Percentiles rank a stretch among this genome's conserved stretches.
Conservation (phyloP, 2,329 filamentous ascomycete species). For the Lecanicillium sp. region DNA sequence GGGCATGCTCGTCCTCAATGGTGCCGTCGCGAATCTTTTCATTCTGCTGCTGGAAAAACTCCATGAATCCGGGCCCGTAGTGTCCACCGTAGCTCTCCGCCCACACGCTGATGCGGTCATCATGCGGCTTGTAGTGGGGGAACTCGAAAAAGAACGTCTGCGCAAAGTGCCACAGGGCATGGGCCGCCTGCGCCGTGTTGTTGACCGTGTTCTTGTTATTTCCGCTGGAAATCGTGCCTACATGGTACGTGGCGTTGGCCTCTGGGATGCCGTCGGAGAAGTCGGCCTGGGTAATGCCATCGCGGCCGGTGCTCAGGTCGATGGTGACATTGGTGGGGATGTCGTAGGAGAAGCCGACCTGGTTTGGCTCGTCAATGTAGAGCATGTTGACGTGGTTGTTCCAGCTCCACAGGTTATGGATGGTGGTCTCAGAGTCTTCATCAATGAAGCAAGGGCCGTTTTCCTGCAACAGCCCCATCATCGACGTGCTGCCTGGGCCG, state of each 20-base stretch:
- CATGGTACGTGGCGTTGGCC: constrained; percentile 27
- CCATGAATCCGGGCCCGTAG: constrained; percentile 58
- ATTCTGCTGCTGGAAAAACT: constrained; percentile 55
- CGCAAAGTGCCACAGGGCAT: constrained; percentile 58
- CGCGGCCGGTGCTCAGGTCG: constrained; percentile 38
- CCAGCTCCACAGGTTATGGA: constrained; percentile 55
- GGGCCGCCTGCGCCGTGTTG: constrained; percentile 46
- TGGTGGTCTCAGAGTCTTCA: constrained; percentile 41
- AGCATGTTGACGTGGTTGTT: constrained; percentile 46
- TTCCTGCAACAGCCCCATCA: constrained; percentile 57
- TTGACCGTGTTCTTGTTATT: constrained; percentile 28
- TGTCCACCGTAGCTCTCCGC: constrained; percentile 64
- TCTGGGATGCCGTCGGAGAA: constrained; percentile 29
- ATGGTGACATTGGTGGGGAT: constrained; percentile 54
- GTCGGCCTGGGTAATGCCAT: constrained; percentile 32
- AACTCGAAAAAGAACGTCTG: constrained; percentile 52
- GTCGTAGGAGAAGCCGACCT: constrained; percentile 63
- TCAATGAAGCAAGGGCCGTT: constrained; percentile 45
- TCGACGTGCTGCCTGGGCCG: constrained; percentile 53
- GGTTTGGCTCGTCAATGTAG: constrained; percentile 55
- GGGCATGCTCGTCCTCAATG: constrained; percentile 32
- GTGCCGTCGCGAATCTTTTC: constrained; percentile 27
- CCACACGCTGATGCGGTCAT: constrained; percentile 55
- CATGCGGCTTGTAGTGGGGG: constrained; percentile 47
- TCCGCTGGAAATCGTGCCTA: constrained; percentile 26